Conservation (phyloP, 192 early-diverging fungal species). For the Lunasporangiospora selenospora region DNA sequence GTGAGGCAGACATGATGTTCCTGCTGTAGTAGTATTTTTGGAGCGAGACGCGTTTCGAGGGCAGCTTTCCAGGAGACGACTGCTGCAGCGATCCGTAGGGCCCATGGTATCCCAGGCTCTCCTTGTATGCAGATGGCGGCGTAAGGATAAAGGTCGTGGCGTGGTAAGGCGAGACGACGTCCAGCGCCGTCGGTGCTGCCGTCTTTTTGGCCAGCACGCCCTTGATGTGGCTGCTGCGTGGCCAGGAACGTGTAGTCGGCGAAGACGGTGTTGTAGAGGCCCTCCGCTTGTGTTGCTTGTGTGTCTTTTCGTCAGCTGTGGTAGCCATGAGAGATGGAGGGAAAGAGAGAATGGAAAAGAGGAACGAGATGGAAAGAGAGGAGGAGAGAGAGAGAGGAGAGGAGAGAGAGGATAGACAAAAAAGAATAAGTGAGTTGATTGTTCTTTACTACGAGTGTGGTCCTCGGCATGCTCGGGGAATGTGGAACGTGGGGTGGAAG, state of each 20-base stretch:
- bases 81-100: no score
- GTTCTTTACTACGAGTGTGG: background rate
- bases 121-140: conserved; percentile 33
- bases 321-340: background rate
- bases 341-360: background rate
- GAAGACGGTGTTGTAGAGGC: background rate
- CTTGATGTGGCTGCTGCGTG: conserved; percentile 32
- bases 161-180: conserved; percentile 41
- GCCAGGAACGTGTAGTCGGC: conserved; percentile 25
- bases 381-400: background rate
- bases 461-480: no score
- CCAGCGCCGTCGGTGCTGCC: conserved; percentile 23
- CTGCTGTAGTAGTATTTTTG: conserved; percentile 48
- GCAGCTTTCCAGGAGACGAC: conserved; percentile 24
- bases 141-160: conserved; percentile 46
- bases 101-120: no score
- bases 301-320: conserved; percentile 3
- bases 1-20: conserved; percentile 32
- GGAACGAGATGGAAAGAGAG: background rate
- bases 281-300: background rate
- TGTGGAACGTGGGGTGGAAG: no score
- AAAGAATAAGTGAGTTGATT: background rate
- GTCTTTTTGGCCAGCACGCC: conserved; percentile 33
- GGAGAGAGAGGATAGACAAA: background rate
- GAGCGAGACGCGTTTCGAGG: conserved; percentile 38